Percentiles rank a stretch among this genome's conserved stretches.
phyloP scores from a whole-genome alignment of 352 stramenopile genomes.

The Phytopythium mirpurense region DNA sequence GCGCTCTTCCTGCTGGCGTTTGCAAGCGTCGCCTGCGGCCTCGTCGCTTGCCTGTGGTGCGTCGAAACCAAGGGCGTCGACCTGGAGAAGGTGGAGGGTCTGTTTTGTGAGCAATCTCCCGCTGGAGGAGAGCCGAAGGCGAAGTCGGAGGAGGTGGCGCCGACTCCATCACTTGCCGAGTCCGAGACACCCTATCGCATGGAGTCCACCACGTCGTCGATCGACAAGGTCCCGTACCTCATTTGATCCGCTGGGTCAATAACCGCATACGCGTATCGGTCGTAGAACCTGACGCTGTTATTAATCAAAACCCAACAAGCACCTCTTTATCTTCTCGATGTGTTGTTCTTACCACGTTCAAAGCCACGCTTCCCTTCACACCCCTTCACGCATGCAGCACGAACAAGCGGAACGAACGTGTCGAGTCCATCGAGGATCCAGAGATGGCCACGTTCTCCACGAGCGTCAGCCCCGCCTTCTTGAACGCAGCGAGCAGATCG shows the following conservation, averaged over 20 bases:
- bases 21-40: neutral
- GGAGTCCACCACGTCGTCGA: neutral
- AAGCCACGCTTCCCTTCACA: too few species aligned
- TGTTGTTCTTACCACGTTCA: too few species aligned
- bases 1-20: constrained; percentile 2
- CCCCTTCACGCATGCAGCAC: constrained; percentile 35
- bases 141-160: constrained; percentile 1
- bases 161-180: constrained; percentile 1
- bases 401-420: constrained; percentile 63
- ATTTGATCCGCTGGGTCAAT: neutral
- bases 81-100: constrained; percentile 35
- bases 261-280: neutral
- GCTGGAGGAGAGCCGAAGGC: neutral
- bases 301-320: neutral
- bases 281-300: neutral
- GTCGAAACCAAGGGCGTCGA: constrained; percentile 42
- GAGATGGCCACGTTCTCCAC: constrained; percentile 56
- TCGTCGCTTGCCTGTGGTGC: constrained; percentile 2
- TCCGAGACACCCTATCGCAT: constrained; percentile 1
- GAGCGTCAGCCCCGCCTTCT: constrained; percentile 54
- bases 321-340: neutral
- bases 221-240: constrained; percentile 3
- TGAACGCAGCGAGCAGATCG: constrained; percentile 62
- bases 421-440: constrained; percentile 43
- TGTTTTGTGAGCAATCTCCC: constrained; percentile 45